phyloP scores from a whole-genome alignment of 768 basidiomycete genomes.

The Artomyces pyxidatus region DNA sequence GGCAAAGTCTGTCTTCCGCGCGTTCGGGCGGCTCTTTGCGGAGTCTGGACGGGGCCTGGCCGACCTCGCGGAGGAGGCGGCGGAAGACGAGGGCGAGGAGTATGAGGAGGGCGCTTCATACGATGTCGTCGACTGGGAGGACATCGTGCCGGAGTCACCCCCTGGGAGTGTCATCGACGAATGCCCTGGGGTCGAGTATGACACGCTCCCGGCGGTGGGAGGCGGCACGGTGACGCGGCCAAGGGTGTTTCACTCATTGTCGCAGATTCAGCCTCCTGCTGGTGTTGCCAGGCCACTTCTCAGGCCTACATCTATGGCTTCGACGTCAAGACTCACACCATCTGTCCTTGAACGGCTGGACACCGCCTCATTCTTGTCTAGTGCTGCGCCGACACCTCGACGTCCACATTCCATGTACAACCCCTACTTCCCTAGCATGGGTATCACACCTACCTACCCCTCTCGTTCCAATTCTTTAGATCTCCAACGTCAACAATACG shows the following conservation, averaged over 20 bases:
- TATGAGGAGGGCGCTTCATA: conserved; percentile 39
- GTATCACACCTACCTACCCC: conserved; percentile 5
- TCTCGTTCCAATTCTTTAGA: conserved; percentile 2
- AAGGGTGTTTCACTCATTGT: conserved; percentile 79
- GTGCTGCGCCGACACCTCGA: not conserved
- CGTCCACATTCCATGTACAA: conserved; percentile 10
- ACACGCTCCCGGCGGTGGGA: conserved; percentile 87
- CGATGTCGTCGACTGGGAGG: conserved; percentile 67
- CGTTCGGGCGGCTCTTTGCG: conserved; percentile 67
- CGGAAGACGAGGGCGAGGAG: conserved; percentile 33
- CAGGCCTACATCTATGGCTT: conserved; percentile 22
- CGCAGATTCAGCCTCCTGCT: conserved; percentile 49
- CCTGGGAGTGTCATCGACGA: conserved; percentile 24
- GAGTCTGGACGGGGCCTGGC: conserved; percentile 61
- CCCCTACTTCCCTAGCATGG: conserved; percentile 4
- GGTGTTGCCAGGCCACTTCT: conserved; percentile 23
- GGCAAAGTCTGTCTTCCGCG: conserved; percentile 70
- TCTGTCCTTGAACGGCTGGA: conserved; percentile 1
- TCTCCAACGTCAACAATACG: conserved; percentile 11
- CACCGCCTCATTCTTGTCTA: not conserved
- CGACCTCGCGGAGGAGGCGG: conserved; percentile 66
- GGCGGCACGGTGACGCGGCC: conserved; percentile 85
- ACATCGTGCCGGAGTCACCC: conserved; percentile 38
- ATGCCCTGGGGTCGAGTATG: conserved; percentile 56
- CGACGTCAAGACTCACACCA: conserved; percentile 11